Base-by-base conservation (phyloP, 2,329 filamentous ascomycete genomes). In the Penicillium decumbens region DNA sequence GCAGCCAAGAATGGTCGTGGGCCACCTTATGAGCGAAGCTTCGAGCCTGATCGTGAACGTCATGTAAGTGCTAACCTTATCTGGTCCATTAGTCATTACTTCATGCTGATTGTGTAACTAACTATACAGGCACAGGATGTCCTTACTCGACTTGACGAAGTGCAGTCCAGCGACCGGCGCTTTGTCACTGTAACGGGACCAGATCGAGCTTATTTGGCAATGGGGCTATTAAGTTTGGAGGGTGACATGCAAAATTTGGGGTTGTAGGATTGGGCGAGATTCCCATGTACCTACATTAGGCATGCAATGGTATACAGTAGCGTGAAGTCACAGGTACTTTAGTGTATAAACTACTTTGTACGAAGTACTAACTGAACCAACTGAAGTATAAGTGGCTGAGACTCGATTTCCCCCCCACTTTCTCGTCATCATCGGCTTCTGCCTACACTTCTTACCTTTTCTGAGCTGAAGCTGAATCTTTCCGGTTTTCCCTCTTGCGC, bases 141-240 rank as follows among this genome's bases (percentile, higher is more conserved):
- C 35, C 44, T 54, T 4, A 62, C 41, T 68, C 73, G 56, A 50
- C 45, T 61, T 55, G 33, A 58, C 6, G 28, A 18, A 20, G 40
- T 59, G 15, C 55, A 68, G 44, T 58, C 67, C 45, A 68, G 65
- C 44, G 62, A 65, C 13, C 69, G 78, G n/a, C 68, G 75, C 45
- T 77, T 78, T 58, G 66, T 91, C 9, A 78, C 84, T 20, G 72
- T 86, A n/a, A 79, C 79, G 41, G 78, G 79, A 56, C 77, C 77
- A 7, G 81, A 87, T 60, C 77, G 82, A 58, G 76, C 86, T 3
- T 83, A 85, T 60, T 90, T 87, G 73, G 89, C 89, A 1, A 78
- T 95, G 65, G 91, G 91, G 0, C 64, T 95, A 49, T 71, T 95
- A 53, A 83, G 82, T 2, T 79, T 89, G n/a, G 87, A 95, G 62